A percentile compares a stretch with the other conserved stretches of the same genome.
Evolutionary conservation across 495 filamentous ascomycete genomes (phyloP).

Genomic region (Podospora sp.): DNA sequence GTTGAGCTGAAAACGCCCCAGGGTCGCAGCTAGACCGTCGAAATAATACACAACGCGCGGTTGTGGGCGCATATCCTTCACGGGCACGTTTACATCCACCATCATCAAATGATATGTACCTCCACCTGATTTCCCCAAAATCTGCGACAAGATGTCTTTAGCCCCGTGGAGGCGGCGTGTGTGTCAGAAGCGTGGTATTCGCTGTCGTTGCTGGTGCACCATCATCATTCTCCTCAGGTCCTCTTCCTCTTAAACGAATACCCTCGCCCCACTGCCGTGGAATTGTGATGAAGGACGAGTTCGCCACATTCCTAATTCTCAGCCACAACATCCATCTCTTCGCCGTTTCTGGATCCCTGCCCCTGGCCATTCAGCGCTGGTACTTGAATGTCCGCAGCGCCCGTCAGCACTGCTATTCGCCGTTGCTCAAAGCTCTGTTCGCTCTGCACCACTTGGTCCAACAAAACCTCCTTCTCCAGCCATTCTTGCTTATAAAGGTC

Average conservation of each 20-base stretch:
- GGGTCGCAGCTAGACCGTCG: not conserved
- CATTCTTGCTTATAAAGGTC: conserved; percentile 74
- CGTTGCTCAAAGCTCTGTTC: conserved; percentile 55
- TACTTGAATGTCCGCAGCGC: conserved; percentile 36
- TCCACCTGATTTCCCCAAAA: not conserved
- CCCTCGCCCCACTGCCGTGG: no score
- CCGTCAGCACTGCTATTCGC: conserved; percentile 45
- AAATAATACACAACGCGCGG: not conserved
- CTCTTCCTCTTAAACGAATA: no score
- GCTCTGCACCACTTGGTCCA: conserved; percentile 56
- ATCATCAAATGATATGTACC: not conserved
- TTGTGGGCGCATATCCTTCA: not conserved
- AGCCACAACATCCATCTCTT: not conserved
- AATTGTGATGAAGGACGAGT: no score
- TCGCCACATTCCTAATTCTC: not conserved
- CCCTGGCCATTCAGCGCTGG: not conserved
- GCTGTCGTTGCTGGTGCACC: not conserved
- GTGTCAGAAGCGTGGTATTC: not conserved
- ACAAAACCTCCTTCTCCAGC: conserved; percentile 75
- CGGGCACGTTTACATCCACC: not conserved
- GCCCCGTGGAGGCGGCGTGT: not conserved
- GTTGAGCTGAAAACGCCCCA: not conserved
- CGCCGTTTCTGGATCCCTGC: not conserved
- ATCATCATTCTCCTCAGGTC: no score
- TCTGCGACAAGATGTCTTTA: not conserved